Conservation (phyloP, 2,329 filamentous ascomycete genomes). For the Raffaelea deltoideospora region DNA sequence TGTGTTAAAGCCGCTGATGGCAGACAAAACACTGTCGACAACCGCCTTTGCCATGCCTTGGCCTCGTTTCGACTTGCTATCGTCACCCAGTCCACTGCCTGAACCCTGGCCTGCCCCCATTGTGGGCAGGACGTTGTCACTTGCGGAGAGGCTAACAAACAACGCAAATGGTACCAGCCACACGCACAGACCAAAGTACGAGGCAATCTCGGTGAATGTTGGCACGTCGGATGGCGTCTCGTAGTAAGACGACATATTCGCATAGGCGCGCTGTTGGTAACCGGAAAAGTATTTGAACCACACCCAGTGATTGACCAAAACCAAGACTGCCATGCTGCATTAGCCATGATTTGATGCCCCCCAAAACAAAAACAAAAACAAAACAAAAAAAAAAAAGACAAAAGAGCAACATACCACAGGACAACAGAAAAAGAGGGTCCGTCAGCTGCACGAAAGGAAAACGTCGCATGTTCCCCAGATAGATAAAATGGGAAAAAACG, state of each 20-base stretch:
- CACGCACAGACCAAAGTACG: slow-evolving; percentile 89
- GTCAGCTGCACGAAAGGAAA: slow-evolving; percentile 69
- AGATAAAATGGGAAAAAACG: slow-evolving; percentile 68
- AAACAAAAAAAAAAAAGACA: not conserved
- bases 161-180: slow-evolving; percentile 94
- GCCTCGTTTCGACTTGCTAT: slow-evolving; percentile 30
- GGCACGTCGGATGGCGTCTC: slow-evolving; percentile 50
- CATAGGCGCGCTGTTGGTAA: slow-evolving; percentile 40
- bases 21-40: slow-evolving; percentile 40
- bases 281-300: slow-evolving; percentile 90
- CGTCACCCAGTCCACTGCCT: slow-evolving; percentile 18
- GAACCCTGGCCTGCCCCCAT: slow-evolving; percentile 50
- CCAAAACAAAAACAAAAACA: not conserved
- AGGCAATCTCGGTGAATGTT: slow-evolving; percentile 84
- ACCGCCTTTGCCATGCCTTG: slow-evolving; percentile 54
- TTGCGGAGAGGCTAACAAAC: slow-evolving; percentile 85
- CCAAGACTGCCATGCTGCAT: slow-evolving; percentile 53
- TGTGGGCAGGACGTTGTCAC: slow-evolving; percentile 85
- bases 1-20: slow-evolving; percentile 30
- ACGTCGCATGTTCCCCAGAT: slow-evolving; percentile 68
- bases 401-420: slow-evolving; percentile 47
- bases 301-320: slow-evolving; percentile 79
- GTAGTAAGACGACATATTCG: slow-evolving; percentile 43
- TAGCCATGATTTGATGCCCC: no score
- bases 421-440: slow-evolving; percentile 73